Evolutionary conservation across 768 basidiomycete genomes (phyloP).

Genomic region (Lactarius psammicola): DNA sequence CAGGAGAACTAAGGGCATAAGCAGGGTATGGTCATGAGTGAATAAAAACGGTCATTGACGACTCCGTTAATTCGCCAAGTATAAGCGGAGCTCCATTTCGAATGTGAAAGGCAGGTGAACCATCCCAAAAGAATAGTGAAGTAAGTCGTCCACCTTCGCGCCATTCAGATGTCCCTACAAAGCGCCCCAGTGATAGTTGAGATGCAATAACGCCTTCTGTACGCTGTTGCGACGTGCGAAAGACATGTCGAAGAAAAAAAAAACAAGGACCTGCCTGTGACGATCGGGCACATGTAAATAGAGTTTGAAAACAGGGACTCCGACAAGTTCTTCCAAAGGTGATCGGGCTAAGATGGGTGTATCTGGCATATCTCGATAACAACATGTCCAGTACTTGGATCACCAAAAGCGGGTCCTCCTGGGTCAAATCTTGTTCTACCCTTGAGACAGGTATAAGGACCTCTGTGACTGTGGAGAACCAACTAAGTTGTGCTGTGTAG

Average conservation of each 20-base stretch:
- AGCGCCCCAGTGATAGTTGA: background rate
- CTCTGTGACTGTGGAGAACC: background rate
- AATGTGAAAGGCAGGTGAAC: background rate
- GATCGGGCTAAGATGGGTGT: background rate
- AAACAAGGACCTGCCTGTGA: constrained; percentile 3
- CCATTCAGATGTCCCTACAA: background rate
- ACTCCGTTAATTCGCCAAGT: background rate
- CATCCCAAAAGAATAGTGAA: background rate
- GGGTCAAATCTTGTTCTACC: background rate
- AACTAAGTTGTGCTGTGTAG: no score
- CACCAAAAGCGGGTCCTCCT: background rate
- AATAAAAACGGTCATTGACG: background rate
- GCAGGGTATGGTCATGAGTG: background rate
- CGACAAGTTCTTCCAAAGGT: constrained; percentile 10
- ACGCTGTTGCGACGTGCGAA: constrained; percentile 1
- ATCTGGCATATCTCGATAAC: constrained; percentile 11
- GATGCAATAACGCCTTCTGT: background rate
- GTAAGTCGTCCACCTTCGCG: background rate
- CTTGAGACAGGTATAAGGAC: background rate
- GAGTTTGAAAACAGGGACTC: constrained; percentile 19
- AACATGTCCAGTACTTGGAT: background rate
- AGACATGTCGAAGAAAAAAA: constrained; percentile 9
- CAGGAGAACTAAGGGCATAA: background rate
- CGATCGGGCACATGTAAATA: constrained; percentile 10
- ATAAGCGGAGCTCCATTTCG: background rate